Evolutionary conservation across 305 asterid species (phyloP).

Genomic region (Fraxinus paxiana): DNA sequence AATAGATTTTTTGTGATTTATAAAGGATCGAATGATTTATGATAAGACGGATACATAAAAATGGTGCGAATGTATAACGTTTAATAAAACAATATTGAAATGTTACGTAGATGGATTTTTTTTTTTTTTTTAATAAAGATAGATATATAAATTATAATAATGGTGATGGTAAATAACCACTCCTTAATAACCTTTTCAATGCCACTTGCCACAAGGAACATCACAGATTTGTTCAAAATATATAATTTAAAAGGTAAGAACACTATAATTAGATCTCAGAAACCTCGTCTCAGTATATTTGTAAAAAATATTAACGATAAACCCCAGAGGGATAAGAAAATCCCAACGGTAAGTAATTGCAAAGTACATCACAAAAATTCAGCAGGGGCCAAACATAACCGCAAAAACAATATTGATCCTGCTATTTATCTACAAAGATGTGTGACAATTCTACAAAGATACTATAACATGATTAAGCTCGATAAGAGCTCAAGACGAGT

Average conservation of each 20-base stretch:
- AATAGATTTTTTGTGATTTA: no score
- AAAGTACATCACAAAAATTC: slow-evolving; percentile 34
- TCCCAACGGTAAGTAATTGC: neutral
- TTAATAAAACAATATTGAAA: no score
- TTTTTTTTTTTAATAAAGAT: no score
- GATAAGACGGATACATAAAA: neutral
- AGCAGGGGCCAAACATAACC: slow-evolving; percentile 36
- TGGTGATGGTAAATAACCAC: neutral
- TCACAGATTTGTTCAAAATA: neutral
- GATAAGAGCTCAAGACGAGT: slow-evolving; percentile 35
- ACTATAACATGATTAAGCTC: slow-evolving; percentile 37
- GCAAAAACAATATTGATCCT: slow-evolving; percentile 21
- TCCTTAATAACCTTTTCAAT: neutral
- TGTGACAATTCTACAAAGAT: slow-evolving; percentile 39
- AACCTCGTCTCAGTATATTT: neutral
- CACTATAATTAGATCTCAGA: neutral
- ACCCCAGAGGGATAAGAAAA: neutral
- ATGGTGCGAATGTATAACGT: neutral
- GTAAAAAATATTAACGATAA: neutral
- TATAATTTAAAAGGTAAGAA: neutral
- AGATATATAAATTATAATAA: no score
- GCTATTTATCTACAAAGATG: slow-evolving; percentile 58
- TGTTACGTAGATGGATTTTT: neutral
- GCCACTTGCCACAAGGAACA: neutral
- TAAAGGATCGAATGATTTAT: neutral